Evolutionary conservation across 257 asterid genomes (phyloP), one percentile per base, ranked within the genome.

Genomic region (Ilex aquifolium): DNA sequence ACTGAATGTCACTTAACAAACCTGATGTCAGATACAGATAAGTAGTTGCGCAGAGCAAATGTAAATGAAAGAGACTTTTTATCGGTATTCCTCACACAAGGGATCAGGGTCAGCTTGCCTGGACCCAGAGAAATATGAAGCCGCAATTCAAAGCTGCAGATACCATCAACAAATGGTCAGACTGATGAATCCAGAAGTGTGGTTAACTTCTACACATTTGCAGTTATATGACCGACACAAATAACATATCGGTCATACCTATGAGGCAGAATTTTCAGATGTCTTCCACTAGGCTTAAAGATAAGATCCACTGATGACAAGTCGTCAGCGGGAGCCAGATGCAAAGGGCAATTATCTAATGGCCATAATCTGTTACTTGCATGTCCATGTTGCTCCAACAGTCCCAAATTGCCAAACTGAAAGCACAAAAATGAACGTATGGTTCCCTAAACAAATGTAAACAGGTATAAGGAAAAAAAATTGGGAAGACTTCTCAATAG

Each of bases 11-110:
- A 14, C 4, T 46, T 11, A 7, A 10, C 52, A 46, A 53, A 53
- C 57, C 57, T 53, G 27, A 53, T 53, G 31, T 53, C 57, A 53
- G 57, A 53, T 53, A 53, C 57, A 7, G 57, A 53, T 53, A 53
- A 14, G 57, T 15, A 53, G 31, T 53, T 53, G 1, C 30, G 57
- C 29, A 53, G 31, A 14, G 30, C 5, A 14, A 53, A 53, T 7
- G 31, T 53, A 53, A 53, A 53, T 6, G 57, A 53, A 21, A 53
- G 31, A 21, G 57, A 15, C 57, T 53, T 53, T 10, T 53, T n/a
- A 21, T 53, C 30, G 11, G 31, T 53, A 17, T 53, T 53, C 15
- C 57, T 53, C 57, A 53, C 10, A 53, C 57, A 27, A 53, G 57
- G 29, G 11, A 53, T 53, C 57, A 53, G 15, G 15, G 30, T 53